These are phyloP conservation scores for Yamadazyma jaroonii DNA, from an alignment of 1,139 yeast species.

Conservation along the genomic window DNA sequence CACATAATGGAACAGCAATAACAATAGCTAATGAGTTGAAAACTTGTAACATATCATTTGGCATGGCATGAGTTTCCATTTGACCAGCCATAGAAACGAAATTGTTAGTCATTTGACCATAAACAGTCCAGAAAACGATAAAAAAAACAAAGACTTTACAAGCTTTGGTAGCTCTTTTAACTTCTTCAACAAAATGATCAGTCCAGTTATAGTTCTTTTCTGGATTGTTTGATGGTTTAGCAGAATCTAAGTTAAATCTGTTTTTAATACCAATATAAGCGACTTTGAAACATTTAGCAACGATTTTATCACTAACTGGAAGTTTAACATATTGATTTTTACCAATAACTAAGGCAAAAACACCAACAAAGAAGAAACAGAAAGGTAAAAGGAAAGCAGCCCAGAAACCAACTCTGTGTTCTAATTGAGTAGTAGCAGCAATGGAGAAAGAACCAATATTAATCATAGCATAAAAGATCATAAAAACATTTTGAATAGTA, in stretches of 20 bases:
- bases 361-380: constrained; percentile 62
- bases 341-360: constrained; percentile 54
- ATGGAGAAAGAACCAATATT: constrained; percentile 41
- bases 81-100: constrained; percentile 63
- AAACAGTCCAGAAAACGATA: constrained; percentile 67
- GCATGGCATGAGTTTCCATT: constrained; percentile 62
- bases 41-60: constrained; percentile 65
- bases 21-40: constrained; percentile 61
- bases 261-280: constrained; percentile 45
- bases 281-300: constrained; percentile 54
- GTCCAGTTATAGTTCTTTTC: constrained; percentile 50
- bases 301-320: constrained; percentile 63
- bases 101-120: constrained; percentile 66
- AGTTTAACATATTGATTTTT: constrained; percentile 55
- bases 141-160: constrained; percentile 62
- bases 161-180: constrained; percentile 53
- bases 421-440: constrained; percentile 42
- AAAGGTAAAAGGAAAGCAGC: constrained; percentile 56
- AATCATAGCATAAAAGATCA: constrained; percentile 43
- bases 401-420: constrained; percentile 38
- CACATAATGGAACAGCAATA: constrained; percentile 60
- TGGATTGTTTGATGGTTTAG: constrained; percentile 53
- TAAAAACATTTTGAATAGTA: constrained; percentile 41
- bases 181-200: constrained; percentile 63
- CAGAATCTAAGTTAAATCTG: constrained; percentile 50